These are phyloP conservation scores for Candida nemodendra DNA, from an alignment of 805 yeast species.

Conservation along the genomic window DNA sequence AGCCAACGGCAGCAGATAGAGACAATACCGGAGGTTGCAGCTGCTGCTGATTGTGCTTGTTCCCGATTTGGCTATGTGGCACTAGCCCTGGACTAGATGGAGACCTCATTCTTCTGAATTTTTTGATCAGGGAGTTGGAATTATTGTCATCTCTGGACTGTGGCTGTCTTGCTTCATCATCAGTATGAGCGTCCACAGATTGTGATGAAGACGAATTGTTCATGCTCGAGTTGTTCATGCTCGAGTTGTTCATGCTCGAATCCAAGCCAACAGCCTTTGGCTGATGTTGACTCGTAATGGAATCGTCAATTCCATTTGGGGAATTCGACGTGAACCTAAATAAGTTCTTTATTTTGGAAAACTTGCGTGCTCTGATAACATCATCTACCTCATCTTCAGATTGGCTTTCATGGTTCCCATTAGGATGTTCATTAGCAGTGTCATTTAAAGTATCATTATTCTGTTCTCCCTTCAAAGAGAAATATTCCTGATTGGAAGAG, in stretches of 20 bases:
- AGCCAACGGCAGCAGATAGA: not conserved
- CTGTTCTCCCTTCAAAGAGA: conserved; percentile 3
- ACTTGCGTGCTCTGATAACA: conserved; percentile 18
- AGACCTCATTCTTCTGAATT: conserved; percentile 34
- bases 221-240: too few species aligned
- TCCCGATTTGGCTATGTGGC: conserved; percentile 2
- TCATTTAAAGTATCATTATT: not conserved
- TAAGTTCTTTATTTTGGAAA: conserved; percentile 28
- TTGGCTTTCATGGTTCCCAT: conserved; percentile 2
- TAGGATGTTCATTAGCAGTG: not conserved
- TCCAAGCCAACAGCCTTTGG: conserved; percentile 3
- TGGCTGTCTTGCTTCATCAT: conserved; percentile 4
- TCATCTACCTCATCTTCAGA: conserved; percentile 18
- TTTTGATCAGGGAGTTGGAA: conserved; percentile 29
- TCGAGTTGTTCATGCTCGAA: not conserved
- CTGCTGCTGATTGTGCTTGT: conserved; percentile 6
- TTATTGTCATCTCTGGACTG: conserved; percentile 12
- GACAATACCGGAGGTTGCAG: conserved; percentile 5
- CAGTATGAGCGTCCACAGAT: conserved; percentile 1
- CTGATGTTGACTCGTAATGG: conserved; percentile 8
- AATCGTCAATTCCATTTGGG: conserved; percentile 11
- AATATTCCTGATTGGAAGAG: conserved; percentile 14
- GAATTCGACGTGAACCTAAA: conserved; percentile 26
- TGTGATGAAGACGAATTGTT: conserved; percentile 4
- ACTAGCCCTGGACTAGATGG: conserved; percentile 30